Conservation (phyloP, 352 stramenopile genomes). For the Globisporangium alternatum region DNA sequence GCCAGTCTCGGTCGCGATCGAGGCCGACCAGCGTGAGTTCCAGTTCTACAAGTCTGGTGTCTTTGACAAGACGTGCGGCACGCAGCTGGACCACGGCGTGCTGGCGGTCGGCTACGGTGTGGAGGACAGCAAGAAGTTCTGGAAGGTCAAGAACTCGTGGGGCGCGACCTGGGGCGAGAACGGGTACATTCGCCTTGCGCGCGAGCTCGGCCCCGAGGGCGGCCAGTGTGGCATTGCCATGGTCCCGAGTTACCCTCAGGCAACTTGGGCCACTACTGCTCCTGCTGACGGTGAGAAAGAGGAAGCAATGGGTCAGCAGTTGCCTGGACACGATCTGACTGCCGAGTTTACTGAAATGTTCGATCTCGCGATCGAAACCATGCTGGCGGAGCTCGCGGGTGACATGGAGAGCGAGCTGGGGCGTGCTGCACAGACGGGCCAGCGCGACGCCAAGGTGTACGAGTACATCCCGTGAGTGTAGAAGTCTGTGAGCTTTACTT, state of each 20-base stretch:
- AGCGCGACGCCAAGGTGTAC: conserved; percentile 15
- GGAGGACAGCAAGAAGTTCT: conserved; percentile 74
- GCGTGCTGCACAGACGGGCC: neutral
- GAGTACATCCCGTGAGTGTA: conserved; percentile 14
- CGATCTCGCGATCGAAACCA: conserved; percentile 9
- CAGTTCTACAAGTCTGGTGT: conserved; percentile 97
- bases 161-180: conserved; percentile 92
- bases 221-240: conserved; percentile 31
- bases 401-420: neutral
- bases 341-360: neutral
- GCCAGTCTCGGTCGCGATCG: conserved; percentile 93
- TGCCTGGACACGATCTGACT: neutral
- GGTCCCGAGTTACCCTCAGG: conserved; percentile 27
- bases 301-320: neutral
- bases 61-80: conserved; percentile 60
- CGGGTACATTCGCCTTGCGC: conserved; percentile 92
- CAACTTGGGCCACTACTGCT: conserved; percentile 6
- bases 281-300: neutral
- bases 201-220: conserved; percentile 31
- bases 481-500: neutral
- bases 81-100: conserved; percentile 95
- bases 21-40: conserved; percentile 92
- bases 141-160: conserved; percentile 96
- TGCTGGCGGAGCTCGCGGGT: conserved; percentile 1
- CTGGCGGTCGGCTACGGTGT: conserved; percentile 94